Evolutionary conservation across 352 stramenopile genomes (phyloP).

Genomic region (Phytophthora tentaculata): DNA sequence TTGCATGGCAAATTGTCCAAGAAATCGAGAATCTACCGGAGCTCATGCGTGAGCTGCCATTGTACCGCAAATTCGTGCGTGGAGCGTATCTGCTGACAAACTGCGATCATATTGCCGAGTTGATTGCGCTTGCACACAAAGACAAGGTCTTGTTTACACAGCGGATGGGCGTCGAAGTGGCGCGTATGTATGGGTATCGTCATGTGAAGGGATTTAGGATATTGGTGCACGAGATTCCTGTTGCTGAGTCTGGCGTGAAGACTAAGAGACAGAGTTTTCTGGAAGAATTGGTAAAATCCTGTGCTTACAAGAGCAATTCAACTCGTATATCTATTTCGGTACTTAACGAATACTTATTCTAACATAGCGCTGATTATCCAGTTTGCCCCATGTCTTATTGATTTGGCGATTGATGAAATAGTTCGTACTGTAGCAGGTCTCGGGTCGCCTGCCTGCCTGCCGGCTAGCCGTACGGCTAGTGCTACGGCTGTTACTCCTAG

Average conservation of each 20-base stretch:
- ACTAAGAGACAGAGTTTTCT: slow-evolving; percentile 53
- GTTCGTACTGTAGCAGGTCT: too few species aligned
- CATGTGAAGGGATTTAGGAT: slow-evolving; percentile 61
- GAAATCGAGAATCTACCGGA: slow-evolving; percentile 48
- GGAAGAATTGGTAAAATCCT: slow-evolving; percentile 76
- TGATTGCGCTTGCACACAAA: slow-evolving; percentile 50
- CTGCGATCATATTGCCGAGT: slow-evolving; percentile 62
- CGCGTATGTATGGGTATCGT: slow-evolving; percentile 66
- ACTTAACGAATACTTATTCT: too few species aligned
- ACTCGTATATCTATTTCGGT: too few species aligned
- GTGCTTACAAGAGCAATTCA: too few species aligned
- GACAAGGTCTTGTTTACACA: slow-evolving; percentile 66
- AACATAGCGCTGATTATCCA: too few species aligned
- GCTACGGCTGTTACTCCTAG: too few species aligned
- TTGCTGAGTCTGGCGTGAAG: slow-evolving; percentile 13
- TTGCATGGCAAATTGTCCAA: slow-evolving; percentile 65
- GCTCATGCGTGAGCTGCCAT: slow-evolving; percentile 47
- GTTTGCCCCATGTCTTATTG: too few species aligned
- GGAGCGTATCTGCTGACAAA: slow-evolving; percentile 68
- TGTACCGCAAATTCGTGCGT: slow-evolving; percentile 82
- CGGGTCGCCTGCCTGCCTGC: too few species aligned
- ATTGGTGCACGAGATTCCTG: slow-evolving; percentile 48
- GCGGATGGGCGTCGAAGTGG: slow-evolving; percentile 70
- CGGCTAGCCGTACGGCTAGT: too few species aligned
- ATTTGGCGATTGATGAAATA: too few species aligned